A percentile compares a stretch with the other conserved stretches of the same genome.
phyloP scores from a whole-genome alignment of 1,284 basidiomycete species.

The Cutaneotrichosporon spelunceum region DNA sequence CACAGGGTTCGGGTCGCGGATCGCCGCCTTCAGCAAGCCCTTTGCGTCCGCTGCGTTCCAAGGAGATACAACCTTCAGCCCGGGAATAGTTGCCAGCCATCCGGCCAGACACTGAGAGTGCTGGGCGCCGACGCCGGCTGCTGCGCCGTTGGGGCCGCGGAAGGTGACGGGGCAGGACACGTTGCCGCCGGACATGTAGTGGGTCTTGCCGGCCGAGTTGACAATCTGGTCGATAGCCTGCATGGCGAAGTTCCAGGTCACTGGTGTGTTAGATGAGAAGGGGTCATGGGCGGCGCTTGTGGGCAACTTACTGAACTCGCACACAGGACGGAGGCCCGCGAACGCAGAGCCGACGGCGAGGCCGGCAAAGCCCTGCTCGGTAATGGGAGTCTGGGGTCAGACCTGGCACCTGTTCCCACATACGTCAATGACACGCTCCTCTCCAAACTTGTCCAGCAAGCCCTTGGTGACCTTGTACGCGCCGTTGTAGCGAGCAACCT shows the following conservation, averaged over 20 bases:
- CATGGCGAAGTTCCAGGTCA: conserved; percentile 53
- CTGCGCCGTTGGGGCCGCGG: conserved; percentile 99
- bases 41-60: conserved; percentile 98
- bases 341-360: conserved; percentile 92
- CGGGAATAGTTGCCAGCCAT: conserved; percentile 96
- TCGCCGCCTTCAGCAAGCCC: conserved; percentile 94
- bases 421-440: conserved; percentile 91
- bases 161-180: conserved; percentile 97
- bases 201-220: conserved; percentile 99
- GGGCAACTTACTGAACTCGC: conserved; percentile 76
- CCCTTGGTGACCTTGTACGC: conserved; percentile 99
- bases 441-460: conserved; percentile 97
- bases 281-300: neutral
- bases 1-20: conserved; percentile 93
- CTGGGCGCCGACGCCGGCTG: conserved; percentile 87
- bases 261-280: conserved; percentile 26
- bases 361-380: conserved; percentile 98
- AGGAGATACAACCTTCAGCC: conserved; percentile 95
- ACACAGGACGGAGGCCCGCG: conserved; percentile 90
- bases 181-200: conserved; percentile 99
- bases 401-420: conserved; percentile 20
- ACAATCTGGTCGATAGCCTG: conserved; percentile 98
- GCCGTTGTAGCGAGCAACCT: conserved; percentile 98
- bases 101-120: conserved; percentile 80
- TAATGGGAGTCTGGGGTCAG: conserved; percentile 71